These are phyloP conservation scores for Talaromyces amestolkiae DNA, from an alignment of 2,329 filamentous ascomycete species.

Conservation along the genomic window DNA sequence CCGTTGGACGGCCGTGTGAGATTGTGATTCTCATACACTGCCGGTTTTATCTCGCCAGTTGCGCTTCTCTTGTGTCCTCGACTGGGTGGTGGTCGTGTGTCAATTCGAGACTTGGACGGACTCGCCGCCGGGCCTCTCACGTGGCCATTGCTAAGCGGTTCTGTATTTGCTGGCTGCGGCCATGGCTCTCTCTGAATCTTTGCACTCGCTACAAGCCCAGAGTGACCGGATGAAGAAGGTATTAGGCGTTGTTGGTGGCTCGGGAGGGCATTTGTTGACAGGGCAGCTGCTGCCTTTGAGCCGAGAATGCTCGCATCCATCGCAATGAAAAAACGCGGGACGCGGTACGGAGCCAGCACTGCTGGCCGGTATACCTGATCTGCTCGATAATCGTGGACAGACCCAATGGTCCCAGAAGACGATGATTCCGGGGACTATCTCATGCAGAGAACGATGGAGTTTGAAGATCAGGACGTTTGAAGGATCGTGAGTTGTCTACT, in stretches of 20 bases:
- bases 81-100: slow-evolving; percentile 17
- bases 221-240: not conserved
- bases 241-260: slow-evolving; percentile 4
- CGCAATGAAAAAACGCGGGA: slow-evolving; percentile 15
- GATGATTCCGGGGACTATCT: not conserved
- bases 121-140: slow-evolving; percentile 11
- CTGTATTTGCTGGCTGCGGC: not conserved
- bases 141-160: slow-evolving; percentile 14
- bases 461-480: not conserved
- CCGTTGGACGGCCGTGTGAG: slow-evolving; percentile 35
- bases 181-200: slow-evolving; percentile 2
- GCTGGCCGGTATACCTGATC: not conserved
- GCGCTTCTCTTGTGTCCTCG: slow-evolving; percentile 70
- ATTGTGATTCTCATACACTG: slow-evolving; percentile 21
- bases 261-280: slow-evolving; percentile 1
- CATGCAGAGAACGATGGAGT: not conserved
- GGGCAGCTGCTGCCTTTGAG: not conserved
- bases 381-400: not conserved
- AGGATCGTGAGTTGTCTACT: not conserved
- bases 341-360: slow-evolving; percentile 9
- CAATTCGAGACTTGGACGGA: slow-evolving; percentile 17
- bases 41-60: slow-evolving; percentile 67
- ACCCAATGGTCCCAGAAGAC: not conserved
- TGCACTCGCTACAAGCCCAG: not conserved
- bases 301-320: slow-evolving; percentile 13